Conservation (phyloP, 305 asterid genomes). For the Fraxinus ornus region DNA sequence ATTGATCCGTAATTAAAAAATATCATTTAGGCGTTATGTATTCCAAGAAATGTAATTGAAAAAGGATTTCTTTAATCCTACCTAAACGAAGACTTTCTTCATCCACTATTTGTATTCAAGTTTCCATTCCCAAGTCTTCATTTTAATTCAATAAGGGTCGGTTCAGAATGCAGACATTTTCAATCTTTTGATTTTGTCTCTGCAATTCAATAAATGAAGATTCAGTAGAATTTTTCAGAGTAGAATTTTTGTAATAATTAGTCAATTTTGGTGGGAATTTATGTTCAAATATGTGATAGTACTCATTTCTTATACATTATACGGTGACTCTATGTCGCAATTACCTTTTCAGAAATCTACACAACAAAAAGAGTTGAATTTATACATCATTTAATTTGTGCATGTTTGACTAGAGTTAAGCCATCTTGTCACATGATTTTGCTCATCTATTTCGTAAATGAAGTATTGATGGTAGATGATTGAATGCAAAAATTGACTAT, state of each 20-base stretch:
- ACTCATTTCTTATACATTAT: slow-evolving; percentile 17
- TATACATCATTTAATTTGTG: not conserved
- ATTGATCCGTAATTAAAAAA: not conserved
- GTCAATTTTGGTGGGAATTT: slow-evolving; percentile 53
- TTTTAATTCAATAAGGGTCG: not conserved
- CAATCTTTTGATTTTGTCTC: not conserved
- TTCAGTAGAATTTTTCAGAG: slow-evolving; percentile 26
- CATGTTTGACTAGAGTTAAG: not conserved
- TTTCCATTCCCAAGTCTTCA: slow-evolving; percentile 26
- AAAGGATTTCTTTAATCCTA: slow-evolving; percentile 39
- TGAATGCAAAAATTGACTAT: no score
- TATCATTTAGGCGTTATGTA: slow-evolving; percentile 42
- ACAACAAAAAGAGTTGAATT: not conserved
- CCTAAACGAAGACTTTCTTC: slow-evolving; percentile 54
- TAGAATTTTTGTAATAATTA: not conserved
- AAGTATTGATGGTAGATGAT: no score
- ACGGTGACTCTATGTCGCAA: not conserved
- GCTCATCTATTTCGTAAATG: no score
- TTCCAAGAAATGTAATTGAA: slow-evolving; percentile 37
- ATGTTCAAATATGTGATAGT: not conserved
- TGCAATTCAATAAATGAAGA: slow-evolving; percentile 15
- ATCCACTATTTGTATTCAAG: slow-evolving; percentile 30
- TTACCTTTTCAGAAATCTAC: not conserved
- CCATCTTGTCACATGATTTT: no score
- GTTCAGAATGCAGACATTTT: not conserved